Percentiles rank a stretch among this genome's conserved stretches.
Conservation (phyloP, 1,284 basidiomycete genomes). For the Austroboletus rostrupii region DNA sequence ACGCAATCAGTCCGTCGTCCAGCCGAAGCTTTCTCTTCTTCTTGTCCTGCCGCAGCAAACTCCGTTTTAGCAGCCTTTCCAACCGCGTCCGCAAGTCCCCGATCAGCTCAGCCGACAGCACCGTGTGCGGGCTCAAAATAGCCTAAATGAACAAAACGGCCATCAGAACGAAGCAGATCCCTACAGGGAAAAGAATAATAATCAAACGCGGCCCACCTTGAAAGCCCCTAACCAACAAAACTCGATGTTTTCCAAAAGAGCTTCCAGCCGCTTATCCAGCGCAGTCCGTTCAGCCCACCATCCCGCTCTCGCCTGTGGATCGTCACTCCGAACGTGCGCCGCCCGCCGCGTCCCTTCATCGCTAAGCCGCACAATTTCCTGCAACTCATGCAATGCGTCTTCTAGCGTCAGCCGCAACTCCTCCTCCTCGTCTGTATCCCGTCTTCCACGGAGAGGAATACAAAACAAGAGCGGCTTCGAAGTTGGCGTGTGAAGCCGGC, state of each 20-base stretch:
- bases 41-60: conserved; percentile 46
- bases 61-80: conserved; percentile 71
- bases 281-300: conserved; percentile 86
- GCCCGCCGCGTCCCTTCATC: conserved; percentile 78
- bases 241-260: conserved; percentile 83
- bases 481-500: conserved; percentile 63
- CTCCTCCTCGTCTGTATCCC: conserved; percentile 74
- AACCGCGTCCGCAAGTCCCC: conserved; percentile 59
- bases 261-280: conserved; percentile 75
- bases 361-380: conserved; percentile 74
- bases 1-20: conserved; percentile 76
- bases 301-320: conserved; percentile 57
- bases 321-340: conserved; percentile 60
- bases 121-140: conserved; percentile 59
- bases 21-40: conserved; percentile 34
- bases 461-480: conserved; percentile 77
- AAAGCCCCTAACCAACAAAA: conserved; percentile 97
- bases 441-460: conserved; percentile 80
- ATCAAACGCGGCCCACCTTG: conserved; percentile 69
- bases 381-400: conserved; percentile 70
- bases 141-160: conserved; percentile 44
- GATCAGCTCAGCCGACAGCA: conserved; percentile 44
- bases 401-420: conserved; percentile 69
- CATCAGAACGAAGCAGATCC: background rate
- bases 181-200: too few relatives aligned